Evolutionary conservation across 2,329 filamentous ascomycete species (phyloP), one percentile per base, ranked within the genome.

Genomic region (Scedosporium dehoogii): DNA sequence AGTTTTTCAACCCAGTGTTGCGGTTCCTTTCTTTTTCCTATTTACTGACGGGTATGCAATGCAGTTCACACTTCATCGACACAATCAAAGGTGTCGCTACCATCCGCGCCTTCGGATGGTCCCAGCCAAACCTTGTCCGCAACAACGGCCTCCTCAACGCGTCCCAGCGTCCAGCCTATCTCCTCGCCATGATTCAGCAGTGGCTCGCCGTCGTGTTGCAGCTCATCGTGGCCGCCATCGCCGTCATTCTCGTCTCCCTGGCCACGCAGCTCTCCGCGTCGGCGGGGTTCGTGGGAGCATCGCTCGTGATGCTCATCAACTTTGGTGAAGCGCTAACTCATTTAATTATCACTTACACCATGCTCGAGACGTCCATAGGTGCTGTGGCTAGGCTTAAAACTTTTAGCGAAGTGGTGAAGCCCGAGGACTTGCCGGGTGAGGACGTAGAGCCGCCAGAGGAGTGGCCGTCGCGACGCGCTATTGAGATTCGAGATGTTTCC

Each of bases 31-130:
- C n/a, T 33, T 4, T 23, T 38, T 16, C 12, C 2, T 21, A 9
- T 23, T 42, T 21, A 14, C 63, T 64, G 21, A 62, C 23, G 3
- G 27, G 3, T 2, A 33, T 33, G 9, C n/a, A n/a, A 48, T 25
- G 5, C 25, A 76, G 74, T 65, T 71, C 76, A 0, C 76, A 85
- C 64, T 86, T 85, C 65, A 74, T 80, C 23, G 83, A 85, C 65
- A 81, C 79, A 2, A 75, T 85, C 51, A 78, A 77, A 41, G 84
- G 84, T 0, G 68, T 85, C 0, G 73, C 76, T 0, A 86, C 83
- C 0, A 75, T 86, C 27, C 76, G 84, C 16, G 82, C 84, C 2
- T 84, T 84, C 64, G 79, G 79, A 1, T 85, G 82, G 82, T 73
- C 78, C n/a, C 65, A 70, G 0, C 68, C 71, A 2, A 74, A 78